Conservation (phyloP, 2,329 filamentous ascomycete genomes). For the Aspergillus piperis region DNA sequence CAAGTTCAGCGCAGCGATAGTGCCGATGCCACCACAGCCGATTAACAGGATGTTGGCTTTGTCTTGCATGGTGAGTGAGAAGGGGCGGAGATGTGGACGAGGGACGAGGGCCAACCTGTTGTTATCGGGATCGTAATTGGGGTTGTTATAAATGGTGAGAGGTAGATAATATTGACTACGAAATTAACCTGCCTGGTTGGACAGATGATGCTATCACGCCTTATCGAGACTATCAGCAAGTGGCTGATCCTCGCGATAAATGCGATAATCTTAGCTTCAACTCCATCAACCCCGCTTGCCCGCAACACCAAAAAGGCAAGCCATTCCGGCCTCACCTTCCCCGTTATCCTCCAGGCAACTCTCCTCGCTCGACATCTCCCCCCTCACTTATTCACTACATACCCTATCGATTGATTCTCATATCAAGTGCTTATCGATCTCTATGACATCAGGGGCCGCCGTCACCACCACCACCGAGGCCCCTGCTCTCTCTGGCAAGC, state of each 20-base stretch:
- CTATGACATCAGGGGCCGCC: background rate
- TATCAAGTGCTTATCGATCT: background rate
- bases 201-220: background rate
- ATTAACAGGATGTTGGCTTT: conserved; percentile 54
- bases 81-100: background rate
- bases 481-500: background rate
- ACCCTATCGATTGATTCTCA: background rate
- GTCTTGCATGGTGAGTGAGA: background rate
- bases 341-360: background rate
- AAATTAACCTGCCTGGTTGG: background rate
- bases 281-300: background rate
- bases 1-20: conserved; percentile 59
- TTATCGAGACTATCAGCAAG: conserved; percentile 1
- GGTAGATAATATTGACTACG: too few species aligned
- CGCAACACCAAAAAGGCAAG: background rate
- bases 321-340: conserved; percentile 1
- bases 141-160: background rate
- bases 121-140: background rate
- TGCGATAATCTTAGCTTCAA: too few species aligned
- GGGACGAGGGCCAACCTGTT: background rate
- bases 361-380: background rate
- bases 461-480: background rate
- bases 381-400: background rate
- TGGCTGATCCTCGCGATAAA: background rate
- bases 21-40: conserved; percentile 60